Evolutionary conservation across 306 rosid genomes (phyloP).

Genomic region (Luffa acutangula): DNA sequence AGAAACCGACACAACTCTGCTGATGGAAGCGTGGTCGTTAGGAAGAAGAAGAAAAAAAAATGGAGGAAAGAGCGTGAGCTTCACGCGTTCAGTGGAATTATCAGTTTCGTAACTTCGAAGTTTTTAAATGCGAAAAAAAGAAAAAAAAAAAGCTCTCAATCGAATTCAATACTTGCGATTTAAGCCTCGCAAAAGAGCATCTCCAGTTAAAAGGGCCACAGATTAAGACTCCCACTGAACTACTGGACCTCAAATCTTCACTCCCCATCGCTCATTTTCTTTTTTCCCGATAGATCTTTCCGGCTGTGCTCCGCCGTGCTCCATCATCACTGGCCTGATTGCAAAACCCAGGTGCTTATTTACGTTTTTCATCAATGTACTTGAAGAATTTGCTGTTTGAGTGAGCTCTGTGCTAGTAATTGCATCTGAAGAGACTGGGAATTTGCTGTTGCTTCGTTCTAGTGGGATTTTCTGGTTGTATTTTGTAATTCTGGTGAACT

Average conservation of each 20-base stretch:
- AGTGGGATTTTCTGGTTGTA: background rate
- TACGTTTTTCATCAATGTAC: background rate
- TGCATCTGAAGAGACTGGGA: background rate
- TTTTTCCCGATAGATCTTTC: background rate
- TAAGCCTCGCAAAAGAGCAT: slow-evolving; percentile 5
- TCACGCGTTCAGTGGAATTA: slow-evolving; percentile 26
- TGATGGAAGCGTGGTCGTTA: slow-evolving; percentile 7
- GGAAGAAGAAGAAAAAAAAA: background rate
- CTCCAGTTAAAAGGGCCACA: background rate
- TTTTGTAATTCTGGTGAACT: background rate
- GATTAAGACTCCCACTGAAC: slow-evolving; percentile 4
- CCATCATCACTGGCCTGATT: background rate
- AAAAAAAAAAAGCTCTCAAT: background rate
- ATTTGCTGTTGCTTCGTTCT: background rate
- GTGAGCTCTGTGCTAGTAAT: background rate
- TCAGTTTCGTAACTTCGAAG: slow-evolving; percentile 10
- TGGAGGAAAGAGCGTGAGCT: slow-evolving; percentile 19
- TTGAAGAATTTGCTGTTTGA: background rate
- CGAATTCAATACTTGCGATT: slow-evolving; percentile 7
- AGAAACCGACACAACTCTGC: slow-evolving; percentile 13
- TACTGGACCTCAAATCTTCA: slow-evolving; percentile 3
- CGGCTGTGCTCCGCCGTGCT: background rate
- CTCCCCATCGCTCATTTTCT: background rate
- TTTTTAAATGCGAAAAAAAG: background rate
- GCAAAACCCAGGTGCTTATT: background rate